Evolutionary conservation across 768 basidiomycete genomes (phyloP), one percentile per base, ranked within the genome.

Genomic region (Daedaleopsis sinensis): DNA sequence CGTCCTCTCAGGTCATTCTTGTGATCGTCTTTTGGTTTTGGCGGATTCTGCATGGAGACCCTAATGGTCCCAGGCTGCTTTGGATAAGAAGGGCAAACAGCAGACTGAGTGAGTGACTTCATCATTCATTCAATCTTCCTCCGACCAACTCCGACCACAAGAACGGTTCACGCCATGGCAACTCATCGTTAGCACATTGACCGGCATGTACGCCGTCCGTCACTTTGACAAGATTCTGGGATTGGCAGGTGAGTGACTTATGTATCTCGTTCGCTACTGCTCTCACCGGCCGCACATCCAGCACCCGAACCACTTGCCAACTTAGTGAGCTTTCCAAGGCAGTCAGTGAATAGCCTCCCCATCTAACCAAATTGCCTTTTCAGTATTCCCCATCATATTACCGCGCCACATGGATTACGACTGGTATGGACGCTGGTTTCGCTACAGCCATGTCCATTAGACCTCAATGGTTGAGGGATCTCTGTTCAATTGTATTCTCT

Each of bases 141-240:
- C 44, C 36, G 35, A 11, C 21, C 49, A 12, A 52, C 24, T 42
- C 43, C 50, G 7, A 32, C 27, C 27, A 46, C 58, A 71, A 94
- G 89, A 82, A 70, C 86, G 86, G 21, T 96, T 94, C 78, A 90
- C 95, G 0, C 97, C 97, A n/a, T 99, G 94, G 90, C 96, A 99
- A 71, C 82, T 98, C 68, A 84, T 98, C 52, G 82, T 94, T 57
- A 90, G 85, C 66, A 93, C 94, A 0, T 76, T 97, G 59, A 97
- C 95, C 1, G 74, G 85, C 32, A 79, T 96, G 5, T 99, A 98
- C 72, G 88, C 92, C 18, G 71, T 90, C 51, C 81, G 91, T 13
- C 92, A 98, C 73, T 76, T 95, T 13, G 94, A 96, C 74, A 90
- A 88, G 75, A 81, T 97, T 16, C 73, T 96, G 8, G 94, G 94